Percentiles rank a stretch among this genome's conserved stretches.
These are phyloP conservation scores for Emergomyces pasteurianus DNA, from an alignment of 2,329 filamentous ascomycete genomes.

Conservation along the genomic window DNA sequence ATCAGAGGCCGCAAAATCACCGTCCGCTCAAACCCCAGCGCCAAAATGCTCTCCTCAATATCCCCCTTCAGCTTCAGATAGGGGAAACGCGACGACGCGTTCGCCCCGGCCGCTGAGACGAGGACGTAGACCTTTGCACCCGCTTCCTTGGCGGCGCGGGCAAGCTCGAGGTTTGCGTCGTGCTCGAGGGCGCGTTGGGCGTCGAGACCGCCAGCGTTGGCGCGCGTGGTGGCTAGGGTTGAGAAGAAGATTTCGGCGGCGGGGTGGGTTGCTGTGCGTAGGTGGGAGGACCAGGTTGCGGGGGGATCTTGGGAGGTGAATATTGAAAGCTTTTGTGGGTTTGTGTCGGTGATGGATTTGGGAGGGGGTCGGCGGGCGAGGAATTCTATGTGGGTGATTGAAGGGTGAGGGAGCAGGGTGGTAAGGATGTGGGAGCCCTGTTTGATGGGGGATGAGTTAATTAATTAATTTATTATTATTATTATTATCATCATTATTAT, in stretches of 20 bases:
- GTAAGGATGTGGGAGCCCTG: slow-evolving; percentile 64
- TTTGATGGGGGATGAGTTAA: not conserved
- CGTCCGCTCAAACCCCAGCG: slow-evolving; percentile 62
- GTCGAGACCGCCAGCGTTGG: slow-evolving; percentile 59
- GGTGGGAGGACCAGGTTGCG: slow-evolving; percentile 50
- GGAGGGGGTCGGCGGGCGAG: slow-evolving; percentile 33
- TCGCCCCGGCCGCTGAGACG: slow-evolving; percentile 49
- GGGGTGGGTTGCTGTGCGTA: slow-evolving; percentile 43
- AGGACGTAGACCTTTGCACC: slow-evolving; percentile 67
- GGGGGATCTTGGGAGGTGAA: slow-evolving; percentile 53
- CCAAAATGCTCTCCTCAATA: slow-evolving; percentile 65
- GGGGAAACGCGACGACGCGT: slow-evolving; percentile 40
- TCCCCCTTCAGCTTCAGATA: slow-evolving; percentile 72
- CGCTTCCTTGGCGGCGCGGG: slow-evolving; percentile 58
- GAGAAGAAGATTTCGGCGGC: slow-evolving; percentile 58
- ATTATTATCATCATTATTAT: too few species aligned
- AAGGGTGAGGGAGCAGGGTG: slow-evolving; percentile 31
- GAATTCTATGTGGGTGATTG: slow-evolving; percentile 31
- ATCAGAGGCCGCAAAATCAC: slow-evolving; percentile 64
- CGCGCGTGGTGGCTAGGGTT: slow-evolving; percentile 67
- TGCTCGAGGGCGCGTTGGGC: slow-evolving; percentile 82
- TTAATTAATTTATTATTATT: too few species aligned
- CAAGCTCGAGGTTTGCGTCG: slow-evolving; percentile 71
- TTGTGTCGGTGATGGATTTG: slow-evolving; percentile 37
- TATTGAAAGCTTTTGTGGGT: slow-evolving; percentile 56